Evolutionary conservation across 2,329 filamentous ascomycete species (phyloP), one percentile per base, ranked within the genome.

Genomic region (Grosmannia huntii): DNA sequence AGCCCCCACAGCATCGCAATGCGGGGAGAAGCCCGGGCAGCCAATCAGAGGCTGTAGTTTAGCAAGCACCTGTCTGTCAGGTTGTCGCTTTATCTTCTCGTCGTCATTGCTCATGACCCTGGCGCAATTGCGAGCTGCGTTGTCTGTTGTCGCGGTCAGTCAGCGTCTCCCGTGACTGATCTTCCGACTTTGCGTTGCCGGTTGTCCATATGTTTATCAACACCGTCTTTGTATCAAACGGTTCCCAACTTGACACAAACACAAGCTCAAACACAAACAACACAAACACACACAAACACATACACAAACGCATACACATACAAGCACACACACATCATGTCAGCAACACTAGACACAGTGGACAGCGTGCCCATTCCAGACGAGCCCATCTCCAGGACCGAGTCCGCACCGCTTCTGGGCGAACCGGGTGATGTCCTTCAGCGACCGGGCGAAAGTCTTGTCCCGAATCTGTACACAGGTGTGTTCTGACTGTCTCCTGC

Each of bases 381-480:
- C 25, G 28, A 33, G n/a, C 50, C 23, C 4, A 19, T 19, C 19
- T 21, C 16, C 38, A 31, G 7, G 10, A 31, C 53, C 16, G 86
- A 89, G 66, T 77, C 85, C 56, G 84, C 89, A 66, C 88, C 87
- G 63, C 74, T 92, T 57, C 75, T 92, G 36, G 87, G 86, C 57
- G 75, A 77, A 55, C 78, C 83, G 50, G 89, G 89, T 53, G 88
- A 91, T 73, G 88, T 82, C 11, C 80, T 82, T 54, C 89, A 95
- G 73, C 73, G 74, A 60, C 79, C 85, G 44, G 78, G 79, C 19
- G 77, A 81, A 60, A 75, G 82, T 27, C 76, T 95, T 57, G 74
- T 81, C 61, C 76, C 78, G 65, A 96, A 96, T 66, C 76, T 95
- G 48, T 74, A 86, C 62, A 80, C 87, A 44, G 90, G 90, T 92